Evolutionary conservation across 2,329 filamentous ascomycete species (phyloP).

Genomic region (Diplodia intermedia): DNA sequence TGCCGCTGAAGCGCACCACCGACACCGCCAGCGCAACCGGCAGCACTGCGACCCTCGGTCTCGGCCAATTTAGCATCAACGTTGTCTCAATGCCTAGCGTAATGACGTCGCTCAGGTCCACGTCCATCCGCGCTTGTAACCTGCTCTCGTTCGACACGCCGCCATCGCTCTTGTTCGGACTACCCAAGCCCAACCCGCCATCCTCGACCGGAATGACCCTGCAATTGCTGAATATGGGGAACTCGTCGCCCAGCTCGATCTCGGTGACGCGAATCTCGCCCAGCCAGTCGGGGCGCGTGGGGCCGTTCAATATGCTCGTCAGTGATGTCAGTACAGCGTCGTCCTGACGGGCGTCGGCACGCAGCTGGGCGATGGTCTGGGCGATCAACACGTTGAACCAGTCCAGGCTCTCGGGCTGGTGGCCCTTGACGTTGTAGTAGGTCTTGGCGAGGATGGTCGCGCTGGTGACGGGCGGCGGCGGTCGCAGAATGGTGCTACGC

Average conservation of each 20-base stretch:
- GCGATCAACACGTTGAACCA: conserved; percentile 99
- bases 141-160: conserved; percentile 64
- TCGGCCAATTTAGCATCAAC: conserved; percentile 91
- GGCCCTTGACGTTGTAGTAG: conserved; percentile 94
- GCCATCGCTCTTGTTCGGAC: conserved; percentile 28
- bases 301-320: conserved; percentile 85
- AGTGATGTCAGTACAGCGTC: conserved; percentile 87
- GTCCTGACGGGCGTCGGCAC: conserved; percentile 89
- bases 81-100: conserved; percentile 95
- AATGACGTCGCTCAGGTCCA: conserved; percentile 94
- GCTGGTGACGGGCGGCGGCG: conserved; percentile 81
- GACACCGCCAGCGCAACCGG: conserved; percentile 92
- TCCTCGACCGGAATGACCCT: conserved; percentile 91
- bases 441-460: conserved; percentile 94
- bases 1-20: conserved; percentile 93
- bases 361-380: conserved; percentile 94
- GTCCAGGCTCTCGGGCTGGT: conserved; percentile 94
- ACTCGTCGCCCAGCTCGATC: conserved; percentile 92
- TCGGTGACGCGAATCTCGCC: conserved; percentile 95
- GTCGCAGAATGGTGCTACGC: conserved; percentile 52
- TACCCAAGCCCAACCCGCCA: conserved; percentile 64
- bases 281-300: conserved; percentile 84
- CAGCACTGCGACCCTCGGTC: conserved; percentile 83
- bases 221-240: conserved; percentile 98
- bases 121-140: conserved; percentile 94